Evolutionary conservation across 805 yeast species (phyloP).

Genomic region (Maudiozyma pseudohumilis): DNA sequence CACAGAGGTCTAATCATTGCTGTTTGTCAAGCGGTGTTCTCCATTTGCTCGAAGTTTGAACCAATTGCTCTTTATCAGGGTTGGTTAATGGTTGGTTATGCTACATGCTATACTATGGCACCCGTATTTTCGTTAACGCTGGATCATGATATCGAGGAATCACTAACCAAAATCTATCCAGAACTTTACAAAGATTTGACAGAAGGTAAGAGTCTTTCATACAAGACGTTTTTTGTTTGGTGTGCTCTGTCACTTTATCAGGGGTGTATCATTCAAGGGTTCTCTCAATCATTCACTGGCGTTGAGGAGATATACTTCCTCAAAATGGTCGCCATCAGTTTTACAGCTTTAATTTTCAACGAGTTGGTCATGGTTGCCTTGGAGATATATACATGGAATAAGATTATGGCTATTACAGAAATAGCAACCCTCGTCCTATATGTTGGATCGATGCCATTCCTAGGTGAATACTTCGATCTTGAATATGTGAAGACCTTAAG

Average conservation of each 20-base stretch:
- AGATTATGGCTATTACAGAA: conserved; percentile 63
- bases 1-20: conserved; percentile 93
- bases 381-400: conserved; percentile 88
- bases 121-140: conserved; percentile 91
- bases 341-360: conserved; percentile 67
- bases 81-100: conserved; percentile 97
- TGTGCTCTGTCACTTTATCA: conserved; percentile 82
- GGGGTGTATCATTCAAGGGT: conserved; percentile 74
- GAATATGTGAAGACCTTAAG: conserved; percentile 44
- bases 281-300: conserved; percentile 70
- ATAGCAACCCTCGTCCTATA: conserved; percentile 58
- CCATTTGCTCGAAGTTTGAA: conserved; percentile 77
- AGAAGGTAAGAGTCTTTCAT: conserved; percentile 76
- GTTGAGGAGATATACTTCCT: conserved; percentile 44
- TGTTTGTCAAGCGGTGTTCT: conserved; percentile 89
- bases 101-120: conserved; percentile 94
- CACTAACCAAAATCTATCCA: conserved; percentile 81
- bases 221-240: conserved; percentile 86
- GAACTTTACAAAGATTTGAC: conserved; percentile 90
- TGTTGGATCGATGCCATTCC: conserved; percentile 69
- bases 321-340: conserved; percentile 78
- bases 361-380: conserved; percentile 90
- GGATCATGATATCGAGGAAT: conserved; percentile 86
- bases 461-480: conserved; percentile 79
- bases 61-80: conserved; percentile 94